A percentile compares a stretch with the other conserved stretches of the same genome.
phyloP scores from a whole-genome alignment of 352 stramenopile genomes.

The Pythium aphanidermatum region DNA sequence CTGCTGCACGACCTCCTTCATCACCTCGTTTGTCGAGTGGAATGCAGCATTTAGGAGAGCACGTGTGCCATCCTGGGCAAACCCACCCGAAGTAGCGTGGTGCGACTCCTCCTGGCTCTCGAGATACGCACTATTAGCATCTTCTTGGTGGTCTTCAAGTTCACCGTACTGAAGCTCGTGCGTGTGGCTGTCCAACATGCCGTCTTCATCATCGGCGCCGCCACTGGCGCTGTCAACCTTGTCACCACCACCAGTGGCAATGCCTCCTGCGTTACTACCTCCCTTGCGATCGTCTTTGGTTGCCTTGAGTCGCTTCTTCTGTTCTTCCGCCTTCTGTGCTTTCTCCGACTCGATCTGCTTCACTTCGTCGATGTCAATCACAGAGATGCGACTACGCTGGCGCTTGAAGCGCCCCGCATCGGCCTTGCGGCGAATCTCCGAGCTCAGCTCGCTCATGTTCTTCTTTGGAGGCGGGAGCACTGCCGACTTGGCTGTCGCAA shows the following conservation, averaged over 20 bases:
- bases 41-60: slow-evolving; percentile 61
- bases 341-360: slow-evolving; percentile 87
- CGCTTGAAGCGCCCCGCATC: slow-evolving; percentile 79
- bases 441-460: slow-evolving; percentile 56
- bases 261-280: slow-evolving; percentile 26
- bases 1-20: slow-evolving; percentile 56
- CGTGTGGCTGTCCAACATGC: neutral
- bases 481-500: slow-evolving; percentile 17
- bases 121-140: slow-evolving; percentile 14
- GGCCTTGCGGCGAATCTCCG: slow-evolving; percentile 78
- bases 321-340: slow-evolving; percentile 73
- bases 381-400: slow-evolving; percentile 78
- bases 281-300: slow-evolving; percentile 19
- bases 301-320: slow-evolving; percentile 61
- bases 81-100: slow-evolving; percentile 17
- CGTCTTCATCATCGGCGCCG: neutral
- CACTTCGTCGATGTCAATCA: slow-evolving; percentile 86
- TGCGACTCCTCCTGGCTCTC: slow-evolving; percentile 16
- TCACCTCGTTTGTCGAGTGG: slow-evolving; percentile 70
- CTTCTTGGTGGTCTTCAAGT: slow-evolving; percentile 11
- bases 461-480: slow-evolving; percentile 61
- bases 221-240: neutral
- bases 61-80: slow-evolving; percentile 51
- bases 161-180: slow-evolving; percentile 12
- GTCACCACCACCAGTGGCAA: slow-evolving; percentile 4